phyloP scores from a whole-genome alignment of 2,329 filamentous ascomycete genomes.

The Ascochyta clinopodiicola region DNA sequence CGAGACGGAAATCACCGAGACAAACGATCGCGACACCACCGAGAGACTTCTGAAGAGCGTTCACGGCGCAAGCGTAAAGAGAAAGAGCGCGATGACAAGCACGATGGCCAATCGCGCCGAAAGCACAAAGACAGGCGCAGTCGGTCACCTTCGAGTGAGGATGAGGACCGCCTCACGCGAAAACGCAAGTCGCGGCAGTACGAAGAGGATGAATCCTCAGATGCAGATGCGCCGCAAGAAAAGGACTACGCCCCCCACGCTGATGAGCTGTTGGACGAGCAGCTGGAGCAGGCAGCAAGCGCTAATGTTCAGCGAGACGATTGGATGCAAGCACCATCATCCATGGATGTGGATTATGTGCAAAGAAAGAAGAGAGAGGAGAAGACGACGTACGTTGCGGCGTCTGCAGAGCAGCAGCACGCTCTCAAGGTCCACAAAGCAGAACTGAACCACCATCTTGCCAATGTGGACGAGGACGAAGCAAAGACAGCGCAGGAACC shows the following conservation, averaged over 20 bases:
- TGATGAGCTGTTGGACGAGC: constrained; percentile 54
- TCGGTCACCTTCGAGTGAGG: constrained; percentile 40
- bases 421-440: constrained; percentile 77
- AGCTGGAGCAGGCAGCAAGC: constrained; percentile 47
- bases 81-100: constrained; percentile 47
- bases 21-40: constrained; percentile 68
- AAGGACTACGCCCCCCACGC: constrained; percentile 54
- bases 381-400: constrained; percentile 52
- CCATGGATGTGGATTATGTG: constrained; percentile 83
- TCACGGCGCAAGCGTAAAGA: constrained; percentile 54
- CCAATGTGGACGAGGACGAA: constrained; percentile 58
- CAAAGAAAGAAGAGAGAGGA: constrained; percentile 63
- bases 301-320: constrained; percentile 72
- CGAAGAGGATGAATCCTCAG: constrained; percentile 38
- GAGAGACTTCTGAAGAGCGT: constrained; percentile 48
- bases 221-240: constrained; percentile 46
- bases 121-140: constrained; percentile 38
- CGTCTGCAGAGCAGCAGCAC: constrained; percentile 63
- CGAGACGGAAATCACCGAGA: constrained; percentile 59
- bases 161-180: constrained; percentile 41
- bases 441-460: constrained; percentile 78
- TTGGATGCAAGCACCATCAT: constrained; percentile 92
- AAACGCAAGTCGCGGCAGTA: constrained; percentile 46
- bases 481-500: constrained; percentile 52
- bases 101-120: constrained; percentile 45